phyloP scores from a whole-genome alignment of 2,329 filamentous ascomycete genomes.

The Teratosphaeria viscida region DNA sequence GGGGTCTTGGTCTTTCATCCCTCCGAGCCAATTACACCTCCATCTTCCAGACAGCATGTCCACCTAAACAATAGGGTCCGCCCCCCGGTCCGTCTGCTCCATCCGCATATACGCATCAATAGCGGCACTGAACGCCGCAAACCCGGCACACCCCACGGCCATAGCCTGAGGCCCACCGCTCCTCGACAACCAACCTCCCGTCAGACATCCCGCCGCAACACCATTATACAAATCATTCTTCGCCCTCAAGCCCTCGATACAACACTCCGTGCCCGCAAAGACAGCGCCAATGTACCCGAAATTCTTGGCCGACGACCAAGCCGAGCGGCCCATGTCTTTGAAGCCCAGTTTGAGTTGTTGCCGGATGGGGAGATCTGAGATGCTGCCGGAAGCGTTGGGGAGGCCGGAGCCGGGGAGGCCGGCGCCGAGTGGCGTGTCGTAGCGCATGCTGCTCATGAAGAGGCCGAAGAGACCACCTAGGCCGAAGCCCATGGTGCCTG shows the following conservation, averaged over 20 bases:
- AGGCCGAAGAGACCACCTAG: slow-evolving; percentile 89
- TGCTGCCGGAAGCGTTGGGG: slow-evolving; percentile 37
- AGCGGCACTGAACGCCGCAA: slow-evolving; percentile 83
- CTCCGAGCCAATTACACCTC: not conserved
- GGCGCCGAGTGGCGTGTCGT: slow-evolving; percentile 76
- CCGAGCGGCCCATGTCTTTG: slow-evolving; percentile 85
- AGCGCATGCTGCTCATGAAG: slow-evolving; percentile 99
- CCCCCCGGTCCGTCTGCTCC: slow-evolving; percentile 37
- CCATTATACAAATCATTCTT: slow-evolving; percentile 92
- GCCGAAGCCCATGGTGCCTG: slow-evolving; percentile 86
- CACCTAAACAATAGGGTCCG: slow-evolving; percentile 23
- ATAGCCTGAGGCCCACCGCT: slow-evolving; percentile 84
- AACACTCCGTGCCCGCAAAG: slow-evolving; percentile 89
- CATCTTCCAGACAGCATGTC: not conserved
- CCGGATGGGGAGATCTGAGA: slow-evolving; percentile 60
- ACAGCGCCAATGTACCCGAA: slow-evolving; percentile 89
- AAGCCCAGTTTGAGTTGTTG: slow-evolving; percentile 80
- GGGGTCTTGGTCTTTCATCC: not conserved
- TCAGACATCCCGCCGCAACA: slow-evolving; percentile 77
- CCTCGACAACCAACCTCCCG: slow-evolving; percentile 76
- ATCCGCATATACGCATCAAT: slow-evolving; percentile 88
- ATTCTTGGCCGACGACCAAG: slow-evolving; percentile 78
- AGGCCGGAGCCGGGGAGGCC: slow-evolving; percentile 21
- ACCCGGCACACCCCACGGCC: slow-evolving; percentile 78
- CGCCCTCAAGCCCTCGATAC: slow-evolving; percentile 80